A percentile compares a stretch with the other conserved stretches of the same genome.
Conservation (phyloP, 1,284 basidiomycete genomes). For the Pseudozyma tsukubaensis region DNA sequence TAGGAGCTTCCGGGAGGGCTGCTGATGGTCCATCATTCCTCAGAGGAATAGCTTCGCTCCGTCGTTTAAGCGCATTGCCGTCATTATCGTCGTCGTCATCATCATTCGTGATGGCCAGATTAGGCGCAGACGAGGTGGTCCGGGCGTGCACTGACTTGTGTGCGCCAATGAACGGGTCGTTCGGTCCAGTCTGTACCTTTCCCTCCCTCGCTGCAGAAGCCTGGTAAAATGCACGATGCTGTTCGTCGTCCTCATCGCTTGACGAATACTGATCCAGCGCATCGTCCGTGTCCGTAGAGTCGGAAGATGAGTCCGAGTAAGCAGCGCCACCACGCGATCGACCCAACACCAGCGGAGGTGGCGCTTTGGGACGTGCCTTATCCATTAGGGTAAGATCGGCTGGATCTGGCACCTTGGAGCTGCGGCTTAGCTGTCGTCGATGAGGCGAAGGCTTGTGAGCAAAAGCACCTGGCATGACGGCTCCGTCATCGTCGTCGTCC, state of each 20-base stretch:
- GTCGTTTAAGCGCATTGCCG: too few species aligned
- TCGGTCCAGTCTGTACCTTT: neutral
- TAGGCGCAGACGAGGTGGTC: conserved; percentile 30
- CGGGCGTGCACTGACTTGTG: conserved; percentile 32
- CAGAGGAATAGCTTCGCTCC: neutral
- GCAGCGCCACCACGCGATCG: conserved; percentile 53
- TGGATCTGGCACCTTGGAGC: conserved; percentile 30
- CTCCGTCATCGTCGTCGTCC: conserved; percentile 18
- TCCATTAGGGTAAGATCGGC: conserved; percentile 38
- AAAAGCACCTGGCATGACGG: conserved; percentile 37
- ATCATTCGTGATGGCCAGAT: conserved; percentile 6
- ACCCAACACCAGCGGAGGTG: conserved; percentile 50
- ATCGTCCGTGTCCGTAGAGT: conserved; percentile 44
- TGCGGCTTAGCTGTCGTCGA: conserved; percentile 2
- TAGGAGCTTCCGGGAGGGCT: neutral
- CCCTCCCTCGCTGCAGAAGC: conserved; percentile 3
- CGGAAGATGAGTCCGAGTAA: conserved; percentile 50
- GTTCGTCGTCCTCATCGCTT: conserved; percentile 43
- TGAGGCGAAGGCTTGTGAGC: neutral
- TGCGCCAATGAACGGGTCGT: conserved; percentile 19
- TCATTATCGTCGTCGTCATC: neutral
- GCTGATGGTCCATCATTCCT: neutral
- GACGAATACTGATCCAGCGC: conserved; percentile 39
- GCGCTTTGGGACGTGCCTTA: conserved; percentile 40
- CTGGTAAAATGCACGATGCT: conserved; percentile 31